phyloP scores from a whole-genome alignment of 1,139 yeast species.

The Zygosaccharomyces sapae region DNA sequence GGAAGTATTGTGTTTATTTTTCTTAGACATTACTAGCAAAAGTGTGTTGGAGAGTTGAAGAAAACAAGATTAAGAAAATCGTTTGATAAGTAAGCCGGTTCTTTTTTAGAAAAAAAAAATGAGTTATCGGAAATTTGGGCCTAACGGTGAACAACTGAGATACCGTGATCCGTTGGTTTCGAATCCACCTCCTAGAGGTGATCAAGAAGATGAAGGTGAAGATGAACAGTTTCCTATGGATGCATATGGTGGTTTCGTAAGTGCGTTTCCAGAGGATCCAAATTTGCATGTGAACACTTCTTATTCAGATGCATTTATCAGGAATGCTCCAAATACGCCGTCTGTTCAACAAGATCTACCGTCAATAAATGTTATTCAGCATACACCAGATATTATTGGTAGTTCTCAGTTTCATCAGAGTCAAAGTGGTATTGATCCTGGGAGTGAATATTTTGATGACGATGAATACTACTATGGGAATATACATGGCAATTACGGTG shows the following conservation, averaged over 20 bases:
- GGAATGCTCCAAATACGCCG: conserved; percentile 10
- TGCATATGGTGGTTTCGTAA: conserved; percentile 18
- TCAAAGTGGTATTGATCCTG: not conserved
- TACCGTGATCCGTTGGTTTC: conserved; percentile 5
- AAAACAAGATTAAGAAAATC: not conserved
- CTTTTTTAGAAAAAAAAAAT: not conserved
- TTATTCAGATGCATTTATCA: conserved; percentile 23
- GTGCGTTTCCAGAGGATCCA: conserved; percentile 16
- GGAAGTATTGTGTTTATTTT: not conserved
- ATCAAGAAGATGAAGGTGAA: not conserved
- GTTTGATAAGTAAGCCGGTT: not conserved
- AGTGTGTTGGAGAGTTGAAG: not conserved
- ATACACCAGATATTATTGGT: conserved; percentile 16
- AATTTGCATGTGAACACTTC: conserved; percentile 17
- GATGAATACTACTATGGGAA: conserved; percentile 15
- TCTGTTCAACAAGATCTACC: conserved; percentile 10
- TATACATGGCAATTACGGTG: conserved; percentile 7
- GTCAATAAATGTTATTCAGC: conserved; percentile 15
- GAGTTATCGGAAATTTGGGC: conserved; percentile 6
- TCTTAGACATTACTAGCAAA: not conserved
- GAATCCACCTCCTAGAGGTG: conserved; percentile 1
- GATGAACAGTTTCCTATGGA: conserved; percentile 7
- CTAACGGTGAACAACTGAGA: conserved; percentile 4
- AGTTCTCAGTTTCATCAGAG: conserved; percentile 9
- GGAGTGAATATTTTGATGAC: conserved; percentile 14